Evolutionary conservation across 2,329 filamentous ascomycete genomes (phyloP), one percentile per base, ranked within the genome.

Genomic region (Ilyonectria robusta): DNA sequence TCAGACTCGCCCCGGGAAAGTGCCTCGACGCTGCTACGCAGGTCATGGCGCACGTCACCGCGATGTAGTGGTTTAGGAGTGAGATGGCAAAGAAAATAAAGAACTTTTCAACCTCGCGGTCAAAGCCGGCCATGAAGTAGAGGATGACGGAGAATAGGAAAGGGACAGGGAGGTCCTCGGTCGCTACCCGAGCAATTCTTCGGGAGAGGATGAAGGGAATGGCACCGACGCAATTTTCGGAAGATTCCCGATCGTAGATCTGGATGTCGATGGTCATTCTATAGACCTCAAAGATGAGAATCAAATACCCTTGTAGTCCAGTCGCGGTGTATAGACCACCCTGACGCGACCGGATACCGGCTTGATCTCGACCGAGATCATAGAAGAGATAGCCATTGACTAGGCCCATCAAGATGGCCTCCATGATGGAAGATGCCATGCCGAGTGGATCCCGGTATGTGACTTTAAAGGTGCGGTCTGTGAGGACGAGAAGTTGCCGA

Each of bases 111-210:
- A 85, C 88, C 9, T 90, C 86, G 3, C 86, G 83, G 53, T 92
- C 88, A 71, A 94, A 93, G 0, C 92, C 92, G 7, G 89, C 88
- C 91, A 94, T 94, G 77, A 93, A 94, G 78, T 94, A 95, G 75
- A 90, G 91, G 8, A 94, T 91, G 2, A 90, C 80, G 6, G 90
- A 90, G 75, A 91, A 94, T 4, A 94, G 77, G 17, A 94, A 85
- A 0, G 92, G 92, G 1, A 94, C 91, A 0, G 92, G 91, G 0
- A 94, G 75, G 74, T 94, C 92, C 76, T 95, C 92, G 0, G 92
- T 89, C 2, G 91, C 84, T 23, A 94, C 80, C 6, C 92, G 86
- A 1, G 93, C 91, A 6, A 94, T 78, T 29, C 93, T 86, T 47
- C 93, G 85, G 19, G 92, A 94, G 1, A 94, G 76, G 1, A 95